Percentiles rank a stretch among this genome's conserved stretches.
These are phyloP conservation scores for Neonectria hederae DNA, from an alignment of 2,329 filamentous ascomycete genomes.

Conservation along the genomic window DNA sequence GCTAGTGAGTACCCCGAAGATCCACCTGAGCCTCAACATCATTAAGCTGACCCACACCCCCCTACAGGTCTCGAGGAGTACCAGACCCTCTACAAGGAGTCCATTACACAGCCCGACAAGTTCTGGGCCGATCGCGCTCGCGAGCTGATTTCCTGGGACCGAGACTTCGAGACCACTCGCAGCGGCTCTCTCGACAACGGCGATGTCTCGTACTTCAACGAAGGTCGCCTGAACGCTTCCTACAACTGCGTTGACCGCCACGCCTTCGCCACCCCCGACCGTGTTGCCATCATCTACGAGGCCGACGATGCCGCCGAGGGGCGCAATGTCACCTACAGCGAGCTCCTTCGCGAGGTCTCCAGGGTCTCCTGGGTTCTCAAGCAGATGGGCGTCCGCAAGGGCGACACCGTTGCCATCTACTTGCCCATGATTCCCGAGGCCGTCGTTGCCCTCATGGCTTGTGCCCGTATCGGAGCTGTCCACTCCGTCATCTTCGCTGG, in stretches of 20 bases:
- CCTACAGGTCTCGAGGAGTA: conserved; percentile 71
- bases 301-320: conserved; percentile 90
- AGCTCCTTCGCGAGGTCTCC: conserved; percentile 92
- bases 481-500: conserved; percentile 98
- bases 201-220: conserved; percentile 93
- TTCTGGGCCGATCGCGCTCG: conserved; percentile 91
- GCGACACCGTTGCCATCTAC: conserved; percentile 96
- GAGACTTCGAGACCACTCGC: conserved; percentile 90
- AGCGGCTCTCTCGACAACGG: conserved; percentile 79
- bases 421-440: conserved; percentile 99
- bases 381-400: conserved; percentile 96
- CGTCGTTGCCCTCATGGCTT: conserved; percentile 88
- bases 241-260: conserved; percentile 98
- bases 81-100: conserved; percentile 78
- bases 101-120: conserved; percentile 85
- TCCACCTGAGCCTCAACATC: conserved; percentile 39
- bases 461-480: conserved; percentile 89
- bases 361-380: conserved; percentile 87
- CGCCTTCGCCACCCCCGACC: conserved; percentile 92
- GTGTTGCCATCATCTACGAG: conserved; percentile 98
- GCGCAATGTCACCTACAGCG: conserved; percentile 89
- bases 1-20: conserved; percentile 59
- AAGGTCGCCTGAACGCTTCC: conserved; percentile 92
- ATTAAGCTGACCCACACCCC: conserved; percentile 32
- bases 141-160: conserved; percentile 89